A percentile compares a stretch with the other conserved stretches of the same genome.
phyloP scores from a whole-genome alignment of 192 early-diverging fungal genomes.

The Linnemannia hyalina region DNA sequence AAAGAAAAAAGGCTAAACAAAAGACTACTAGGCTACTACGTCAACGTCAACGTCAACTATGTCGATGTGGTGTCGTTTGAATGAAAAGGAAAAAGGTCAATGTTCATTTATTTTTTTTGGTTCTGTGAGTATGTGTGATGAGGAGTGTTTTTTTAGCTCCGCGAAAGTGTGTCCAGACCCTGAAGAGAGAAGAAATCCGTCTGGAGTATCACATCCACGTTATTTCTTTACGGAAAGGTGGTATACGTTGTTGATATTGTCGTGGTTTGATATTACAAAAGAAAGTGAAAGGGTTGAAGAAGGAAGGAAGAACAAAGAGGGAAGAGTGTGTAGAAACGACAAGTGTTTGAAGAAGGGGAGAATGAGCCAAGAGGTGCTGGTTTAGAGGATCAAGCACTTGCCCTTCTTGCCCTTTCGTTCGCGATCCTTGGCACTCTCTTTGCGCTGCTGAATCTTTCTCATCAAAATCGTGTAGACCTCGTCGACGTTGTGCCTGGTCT shows the following conservation, averaged over 20 bases:
- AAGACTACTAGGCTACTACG: no score
- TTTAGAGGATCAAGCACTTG: constrained; percentile 54
- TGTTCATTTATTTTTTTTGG: background rate
- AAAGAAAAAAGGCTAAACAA: background rate
- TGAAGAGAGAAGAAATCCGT: background rate
- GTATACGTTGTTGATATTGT: background rate
- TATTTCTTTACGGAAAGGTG: constrained; percentile 1
- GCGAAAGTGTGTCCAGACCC: background rate
- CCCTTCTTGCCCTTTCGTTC: constrained; percentile 53
- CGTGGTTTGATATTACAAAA: constrained; percentile 1
- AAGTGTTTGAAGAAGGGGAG: background rate
- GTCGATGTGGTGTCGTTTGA: background rate
- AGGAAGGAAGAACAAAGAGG: background rate
- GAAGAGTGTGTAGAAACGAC: background rate
- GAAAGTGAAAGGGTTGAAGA: background rate
- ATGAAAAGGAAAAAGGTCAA: background rate
- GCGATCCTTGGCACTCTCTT: constrained; percentile 63
- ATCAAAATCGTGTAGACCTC: constrained; percentile 81
- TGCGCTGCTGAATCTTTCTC: constrained; percentile 80
- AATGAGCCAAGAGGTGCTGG: background rate
- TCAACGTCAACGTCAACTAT: background rate
- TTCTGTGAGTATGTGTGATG: no score
- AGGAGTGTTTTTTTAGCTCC: background rate
- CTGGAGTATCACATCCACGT: background rate
- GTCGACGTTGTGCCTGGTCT: constrained; percentile 85